These are phyloP conservation scores for Malassezia furfur DNA, from an alignment of 1,284 basidiomycete genomes.

Conservation along the genomic window DNA sequence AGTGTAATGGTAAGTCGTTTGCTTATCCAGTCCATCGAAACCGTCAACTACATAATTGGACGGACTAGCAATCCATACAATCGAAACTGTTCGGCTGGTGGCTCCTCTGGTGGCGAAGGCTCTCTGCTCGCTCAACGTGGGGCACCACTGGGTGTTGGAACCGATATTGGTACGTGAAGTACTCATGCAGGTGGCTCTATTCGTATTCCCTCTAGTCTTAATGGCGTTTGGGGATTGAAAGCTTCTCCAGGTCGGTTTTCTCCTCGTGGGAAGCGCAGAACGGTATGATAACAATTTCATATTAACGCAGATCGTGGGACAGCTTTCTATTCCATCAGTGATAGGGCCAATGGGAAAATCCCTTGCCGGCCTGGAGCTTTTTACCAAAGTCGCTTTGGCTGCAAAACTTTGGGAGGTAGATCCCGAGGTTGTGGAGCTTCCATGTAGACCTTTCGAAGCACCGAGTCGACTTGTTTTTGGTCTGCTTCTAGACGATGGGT, in stretches of 20 bases:
- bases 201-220: neutral
- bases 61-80: neutral
- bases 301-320: neutral
- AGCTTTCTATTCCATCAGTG: neutral
- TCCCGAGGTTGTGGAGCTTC: neutral
- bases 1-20: neutral
- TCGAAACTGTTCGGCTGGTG: neutral
- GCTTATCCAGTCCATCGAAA: neutral
- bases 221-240: slow-evolving; percentile 2
- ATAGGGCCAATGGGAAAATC: slow-evolving; percentile 4
- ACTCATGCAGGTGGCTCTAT: neutral
- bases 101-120: neutral
- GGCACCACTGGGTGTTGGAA: neutral
- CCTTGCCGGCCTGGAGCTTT: neutral
- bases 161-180: neutral
- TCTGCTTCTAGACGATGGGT: neutral
- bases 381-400: neutral
- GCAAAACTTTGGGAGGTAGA: neutral
- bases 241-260: neutral
- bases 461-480: neutral
- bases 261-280: neutral
- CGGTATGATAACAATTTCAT: neutral
- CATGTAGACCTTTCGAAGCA: neutral
- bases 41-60: neutral
- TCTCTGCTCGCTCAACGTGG: neutral